Base-by-base conservation (phyloP, 1,139 yeast species). In the Diutina ranongensis region DNA sequence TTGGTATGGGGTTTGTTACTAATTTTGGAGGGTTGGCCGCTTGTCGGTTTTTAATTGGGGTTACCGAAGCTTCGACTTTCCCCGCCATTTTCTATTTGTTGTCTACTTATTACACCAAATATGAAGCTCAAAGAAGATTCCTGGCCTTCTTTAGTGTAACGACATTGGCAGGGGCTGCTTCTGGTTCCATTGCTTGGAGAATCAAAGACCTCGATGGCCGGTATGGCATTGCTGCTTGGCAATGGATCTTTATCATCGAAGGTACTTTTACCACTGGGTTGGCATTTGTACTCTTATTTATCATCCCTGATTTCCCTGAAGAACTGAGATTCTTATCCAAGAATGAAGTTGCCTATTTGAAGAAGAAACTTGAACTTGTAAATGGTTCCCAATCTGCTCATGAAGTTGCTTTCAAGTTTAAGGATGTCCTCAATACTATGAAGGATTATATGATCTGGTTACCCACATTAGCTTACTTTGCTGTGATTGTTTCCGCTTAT, bases 401-500 rank as follows among this genome's bases (percentile, higher is more conserved):
- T 25, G 42, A 38, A 38, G 25, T 38, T n/a, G 4, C 21, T 15
- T 38, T 38, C 19, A 25, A 22, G 31, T 9, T 25, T 25, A n/a
- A 16, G 20, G 42, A 38, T 16, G 42, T 38, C 20, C 2, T 38
- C 31, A 25, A 25, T 18, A 20, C 16, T 13, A n/a, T 38, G 7
- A 38, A 38, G 20, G 42, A 38, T 25, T 55, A 56, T 45, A 54
- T 70, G 53, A 62, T 80, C 35, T 77, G 79, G 72, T 53, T 76
- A 38, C 74, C 80, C 19, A 82, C 81, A 0, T 60, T 80, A 51
- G 68, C 71, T 48, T 80, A 81, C 64, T 79, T 81, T 59, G 78
- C 80, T 28, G 67, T 76, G 49, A 71, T 81, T 55, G 73, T 80
- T 50, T 84, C 85, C 19, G 74, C 85, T 21, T 81, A 81, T 53